Base-by-base conservation (phyloP, 192 early-diverging fungal species). In the Coemansia sp. region DNA sequence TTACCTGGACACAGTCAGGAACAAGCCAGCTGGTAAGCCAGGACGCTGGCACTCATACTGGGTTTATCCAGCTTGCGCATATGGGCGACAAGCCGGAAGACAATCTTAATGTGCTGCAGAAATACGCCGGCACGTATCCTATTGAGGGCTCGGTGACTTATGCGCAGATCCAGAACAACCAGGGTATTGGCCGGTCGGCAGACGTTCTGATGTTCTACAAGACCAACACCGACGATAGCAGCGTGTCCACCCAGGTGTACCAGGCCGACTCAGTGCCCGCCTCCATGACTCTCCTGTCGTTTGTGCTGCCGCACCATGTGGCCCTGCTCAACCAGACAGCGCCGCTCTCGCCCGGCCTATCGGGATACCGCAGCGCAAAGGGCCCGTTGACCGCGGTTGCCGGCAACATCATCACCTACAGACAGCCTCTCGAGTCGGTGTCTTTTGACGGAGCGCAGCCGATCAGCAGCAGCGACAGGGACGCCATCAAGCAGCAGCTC, bases 271-370 rank as follows among this genome's bases (percentile, higher is more conserved):
- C 28, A 14, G 79, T 66, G 17, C 18, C 71, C 6, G 45, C 70
- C 0, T 55, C 72, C 0, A 60, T 69, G 69, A 66, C 75, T 52
- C 60, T 86, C 4, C 56, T 85, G 48, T 63, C 76, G 50, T 64
- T 86, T 49, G 59, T 72, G 51, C 72, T 84, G 59, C 80, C 80
- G 16, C 85, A 86, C 52, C 85, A 86, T 67, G 69, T 76, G n/a
- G 71, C 78, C 55, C 10, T 60, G 10, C 59, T 75, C 36, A 17
- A 52, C n/a, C 42, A 29, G 8, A 52, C 30, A n/a, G n/a, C 56
- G 10, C 10, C 63, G n/a, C 56, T 66, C n/a, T 56, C 16, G 12
- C 58, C 66, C 5, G 66, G 61, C 3, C 69, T 72, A 10, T 63
- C 62, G 10, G 83, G 84, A 17, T 86, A 82, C 58, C 73, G 77